Conservation (phyloP, 257 asterid genomes). For the Schizonepeta tenuifolia region DNA sequence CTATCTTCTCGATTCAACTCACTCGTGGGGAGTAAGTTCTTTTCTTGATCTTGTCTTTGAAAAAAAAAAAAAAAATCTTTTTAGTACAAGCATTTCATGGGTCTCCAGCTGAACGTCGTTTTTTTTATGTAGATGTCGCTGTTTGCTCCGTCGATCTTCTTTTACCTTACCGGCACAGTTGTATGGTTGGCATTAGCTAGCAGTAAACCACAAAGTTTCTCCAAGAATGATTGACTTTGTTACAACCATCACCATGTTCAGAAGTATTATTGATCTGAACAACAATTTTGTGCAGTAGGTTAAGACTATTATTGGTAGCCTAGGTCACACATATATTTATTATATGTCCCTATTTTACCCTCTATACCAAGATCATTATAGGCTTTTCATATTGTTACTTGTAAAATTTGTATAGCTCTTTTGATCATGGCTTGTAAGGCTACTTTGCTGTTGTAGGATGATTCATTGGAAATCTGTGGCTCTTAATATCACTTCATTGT, state of each 20-base stretch:
- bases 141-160: conserved; percentile 91
- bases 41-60: neutral
- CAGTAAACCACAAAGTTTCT: conserved; percentile 84
- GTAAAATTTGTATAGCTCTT: conserved; percentile 38
- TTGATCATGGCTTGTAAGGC: conserved; percentile 22
- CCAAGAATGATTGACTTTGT: conserved; percentile 44
- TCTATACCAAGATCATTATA: conserved; percentile 32
- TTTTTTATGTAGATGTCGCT: conserved; percentile 60
- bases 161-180: conserved; percentile 94
- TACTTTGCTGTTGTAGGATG: neutral
- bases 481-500: neutral
- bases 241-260: conserved; percentile 26
- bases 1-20: conserved; percentile 90
- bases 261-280: conserved; percentile 38
- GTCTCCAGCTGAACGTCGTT: neutral
- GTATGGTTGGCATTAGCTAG: conserved; percentile 94
- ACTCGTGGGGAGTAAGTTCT: conserved; percentile 92
- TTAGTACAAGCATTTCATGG: neutral
- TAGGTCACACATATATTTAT: neutral
- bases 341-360: neutral
- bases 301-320: conserved; percentile 2
- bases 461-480: neutral
- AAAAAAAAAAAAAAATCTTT: neutral
- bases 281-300: conserved; percentile 58
- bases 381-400: conserved; percentile 28